Percentiles rank a stretch among this genome's conserved stretches.
phyloP scores from a whole-genome alignment of 2,329 filamentous ascomycete species.

The Orbilia oligospora region DNA sequence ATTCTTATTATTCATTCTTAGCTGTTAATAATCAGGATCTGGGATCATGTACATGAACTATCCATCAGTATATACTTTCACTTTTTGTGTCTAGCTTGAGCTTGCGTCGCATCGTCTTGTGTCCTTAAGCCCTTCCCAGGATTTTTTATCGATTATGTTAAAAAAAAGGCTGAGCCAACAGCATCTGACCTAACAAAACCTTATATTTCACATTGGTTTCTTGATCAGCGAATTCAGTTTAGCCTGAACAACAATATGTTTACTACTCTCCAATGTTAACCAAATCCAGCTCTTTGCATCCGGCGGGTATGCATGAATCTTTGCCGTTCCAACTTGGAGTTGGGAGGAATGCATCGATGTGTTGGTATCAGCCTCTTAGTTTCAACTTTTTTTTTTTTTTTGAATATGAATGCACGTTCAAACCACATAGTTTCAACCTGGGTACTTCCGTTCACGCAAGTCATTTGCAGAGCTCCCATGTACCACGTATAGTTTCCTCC shows the following conservation, averaged over 20 bases:
- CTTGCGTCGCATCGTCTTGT: neutral
- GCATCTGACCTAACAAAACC: neutral
- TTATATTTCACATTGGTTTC: neutral
- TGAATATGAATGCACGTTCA: neutral
- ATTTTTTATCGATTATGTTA: constrained; percentile 5
- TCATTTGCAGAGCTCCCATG: constrained; percentile 22
- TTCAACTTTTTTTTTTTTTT: constrained; percentile 12
- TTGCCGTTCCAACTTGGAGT: constrained; percentile 17
- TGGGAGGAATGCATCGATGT: constrained; percentile 27
- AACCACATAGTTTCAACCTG: constrained; percentile 30
- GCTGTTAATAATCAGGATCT: constrained; percentile 50
- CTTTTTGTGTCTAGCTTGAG: neutral
- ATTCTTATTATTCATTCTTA: constrained; percentile 25
- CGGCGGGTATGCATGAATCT: constrained; percentile 21
- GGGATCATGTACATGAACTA: constrained; percentile 50
- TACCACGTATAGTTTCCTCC: neutral
- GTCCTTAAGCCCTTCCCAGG: neutral
- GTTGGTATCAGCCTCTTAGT: constrained; percentile 40
- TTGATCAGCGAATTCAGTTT: constrained; percentile 4
- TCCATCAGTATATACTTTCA: constrained; percentile 32
- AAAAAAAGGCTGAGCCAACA: constrained; percentile 8
- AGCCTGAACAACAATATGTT: constrained; percentile 3
- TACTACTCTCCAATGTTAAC: constrained; percentile 9
- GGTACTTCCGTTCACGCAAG: constrained; percentile 8
- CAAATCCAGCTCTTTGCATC: constrained; percentile 13